Evolutionary conservation across 2,329 filamentous ascomycete species (phyloP).

Genomic region (Botryotinia narcissicola): DNA sequence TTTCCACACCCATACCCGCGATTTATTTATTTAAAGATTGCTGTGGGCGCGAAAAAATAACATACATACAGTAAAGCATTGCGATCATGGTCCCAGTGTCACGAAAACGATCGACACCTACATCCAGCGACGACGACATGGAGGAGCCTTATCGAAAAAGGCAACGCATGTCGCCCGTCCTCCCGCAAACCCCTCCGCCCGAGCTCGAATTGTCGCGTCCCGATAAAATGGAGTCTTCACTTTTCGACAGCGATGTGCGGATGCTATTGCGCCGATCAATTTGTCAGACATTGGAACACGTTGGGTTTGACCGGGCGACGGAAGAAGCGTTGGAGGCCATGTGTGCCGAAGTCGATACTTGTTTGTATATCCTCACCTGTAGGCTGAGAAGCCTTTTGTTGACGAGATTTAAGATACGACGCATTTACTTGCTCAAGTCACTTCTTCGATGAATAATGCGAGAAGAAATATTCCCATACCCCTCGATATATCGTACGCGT

Average conservation of each 20-base stretch:
- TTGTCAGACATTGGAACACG: slow-evolving; percentile 53
- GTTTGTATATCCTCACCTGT: slow-evolving; percentile 43
- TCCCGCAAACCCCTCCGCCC: slow-evolving; percentile 33
- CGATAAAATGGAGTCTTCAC: slow-evolving; percentile 15
- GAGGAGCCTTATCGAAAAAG: slow-evolving; percentile 34
- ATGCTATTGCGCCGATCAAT: slow-evolving; percentile 52
- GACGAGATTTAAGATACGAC: slow-evolving; percentile 31
- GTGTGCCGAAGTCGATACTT: slow-evolving; percentile 54
- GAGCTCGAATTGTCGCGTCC: slow-evolving; percentile 23
- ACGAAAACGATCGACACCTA: slow-evolving; percentile 33
- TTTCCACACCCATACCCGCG: not conserved
- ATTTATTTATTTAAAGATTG: not conserved
- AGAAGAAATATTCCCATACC: slow-evolving; percentile 52
- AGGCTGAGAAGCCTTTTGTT: slow-evolving; percentile 21
- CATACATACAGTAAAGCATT: not conserved
- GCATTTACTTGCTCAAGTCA: slow-evolving; percentile 36
- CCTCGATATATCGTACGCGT: slow-evolving; percentile 54
- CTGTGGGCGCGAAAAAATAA: not conserved
- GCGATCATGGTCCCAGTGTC: slow-evolving; percentile 25
- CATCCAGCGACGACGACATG: slow-evolving; percentile 33
- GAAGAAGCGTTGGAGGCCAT: slow-evolving; percentile 60
- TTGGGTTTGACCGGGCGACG: slow-evolving; percentile 56
- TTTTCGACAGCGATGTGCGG: slow-evolving; percentile 36
- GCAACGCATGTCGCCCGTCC: slow-evolving; percentile 26
- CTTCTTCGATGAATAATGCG: slow-evolving; percentile 37